Percentiles rank a stretch among this genome's conserved stretches.
These are phyloP conservation scores for Pythium rishiriense DNA, from an alignment of 352 stramenopile genomes.

Conservation along the genomic window DNA sequence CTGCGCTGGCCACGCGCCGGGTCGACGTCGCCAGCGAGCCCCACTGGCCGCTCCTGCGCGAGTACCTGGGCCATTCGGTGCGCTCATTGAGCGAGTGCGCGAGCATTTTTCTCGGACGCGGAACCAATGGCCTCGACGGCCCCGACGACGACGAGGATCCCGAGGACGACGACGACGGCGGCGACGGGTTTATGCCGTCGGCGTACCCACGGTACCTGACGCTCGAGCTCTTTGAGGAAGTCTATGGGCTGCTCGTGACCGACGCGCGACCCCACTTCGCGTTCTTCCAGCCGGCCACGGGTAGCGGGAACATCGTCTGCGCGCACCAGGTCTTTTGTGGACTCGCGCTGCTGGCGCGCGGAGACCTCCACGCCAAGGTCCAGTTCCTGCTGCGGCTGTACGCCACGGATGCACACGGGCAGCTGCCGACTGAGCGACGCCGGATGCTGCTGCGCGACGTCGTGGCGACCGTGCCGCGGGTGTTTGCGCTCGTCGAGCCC, in stretches of 20 bases:
- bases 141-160: slow-evolving; percentile 18
- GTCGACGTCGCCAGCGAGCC: slow-evolving; percentile 11
- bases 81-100: slow-evolving; percentile 58
- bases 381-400: slow-evolving; percentile 63
- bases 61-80: slow-evolving; percentile 54
- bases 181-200: neutral
- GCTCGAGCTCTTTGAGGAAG: slow-evolving; percentile 61
- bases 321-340: slow-evolving; percentile 60
- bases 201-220: slow-evolving; percentile 51
- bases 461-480: slow-evolving; percentile 36
- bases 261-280: slow-evolving; percentile 66
- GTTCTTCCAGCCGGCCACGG: slow-evolving; percentile 41
- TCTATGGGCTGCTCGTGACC: slow-evolving; percentile 72
- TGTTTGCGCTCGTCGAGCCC: slow-evolving; percentile 40
- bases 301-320: slow-evolving; percentile 30
- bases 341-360: slow-evolving; percentile 50
- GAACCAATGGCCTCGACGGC: neutral
- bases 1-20: slow-evolving; percentile 32
- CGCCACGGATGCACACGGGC: slow-evolving; percentile 36
- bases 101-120: slow-evolving; percentile 44
- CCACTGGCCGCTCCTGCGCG: slow-evolving; percentile 46
- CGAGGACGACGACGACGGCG: neutral
- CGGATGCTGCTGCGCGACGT: slow-evolving; percentile 49
- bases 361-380: slow-evolving; percentile 60
- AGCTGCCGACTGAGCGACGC: slow-evolving; percentile 44